Base-by-base conservation (phyloP, 345 rosid species). In the Fremontodendron californicum region DNA sequence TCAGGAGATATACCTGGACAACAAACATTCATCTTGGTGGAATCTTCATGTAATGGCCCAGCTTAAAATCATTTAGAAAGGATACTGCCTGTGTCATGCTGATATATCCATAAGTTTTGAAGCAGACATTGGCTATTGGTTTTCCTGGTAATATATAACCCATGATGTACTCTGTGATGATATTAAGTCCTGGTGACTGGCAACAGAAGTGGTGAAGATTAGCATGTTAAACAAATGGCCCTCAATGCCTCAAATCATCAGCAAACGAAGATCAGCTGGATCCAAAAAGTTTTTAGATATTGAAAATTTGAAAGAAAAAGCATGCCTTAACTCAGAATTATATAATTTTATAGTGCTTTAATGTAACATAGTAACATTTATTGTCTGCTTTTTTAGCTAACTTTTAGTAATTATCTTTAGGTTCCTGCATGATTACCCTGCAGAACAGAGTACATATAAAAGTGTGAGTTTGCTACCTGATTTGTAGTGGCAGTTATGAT, bases 21-120 rank as follows among this genome's bases (percentile, higher is more conserved):
- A 84, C 65, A 76, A 86, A 85, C 91, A 86, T 89, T 4, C 89
- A 85, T 67, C 87, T 85, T 11, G 92, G 87, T 0, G 90, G 92
- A 72, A 89, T 80, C 70, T 87, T 89, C 89, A 86, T 89, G 88
- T 87, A 89, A 72, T 89, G 90, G 8, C 90, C 90, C 43, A 89
- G 83, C 84, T 89, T 87, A 81, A 89, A 89, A 81, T 89, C 90
- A 78, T 80, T 87, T 2, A 87, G 90, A 75, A 89, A 85, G 37
- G 88, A 82, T 3, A 88, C 73, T 3, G 92, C 92, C 73, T 88
- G 92, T 51, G 85, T 16, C 92, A 87, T 89, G 66, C 90, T 87
- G 78, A 87, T 87, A 73, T 86, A 86, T 12, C 88, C 91, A 10
- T 84, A 86, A 3, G 90, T 82, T 58, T 88, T 87, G 87, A 90